A percentile compares a stretch with the other conserved stretches of the same genome.
phyloP scores from a whole-genome alignment of 2,329 filamentous ascomycete species.

The Teratosphaeria epicoccoides region DNA sequence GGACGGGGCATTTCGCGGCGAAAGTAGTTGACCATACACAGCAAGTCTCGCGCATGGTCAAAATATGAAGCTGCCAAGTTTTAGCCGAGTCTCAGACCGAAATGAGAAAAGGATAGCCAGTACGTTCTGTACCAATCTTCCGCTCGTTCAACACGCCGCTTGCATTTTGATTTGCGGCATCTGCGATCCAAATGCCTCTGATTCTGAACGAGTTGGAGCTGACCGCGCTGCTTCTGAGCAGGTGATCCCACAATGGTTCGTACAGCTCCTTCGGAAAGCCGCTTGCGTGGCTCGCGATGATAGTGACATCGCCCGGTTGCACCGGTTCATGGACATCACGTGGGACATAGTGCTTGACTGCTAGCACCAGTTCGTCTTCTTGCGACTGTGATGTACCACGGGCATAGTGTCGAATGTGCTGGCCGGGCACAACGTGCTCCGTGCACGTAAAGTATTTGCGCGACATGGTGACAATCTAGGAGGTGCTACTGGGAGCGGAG shows the following conservation, averaged over 20 bases:
- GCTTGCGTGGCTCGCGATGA: constrained; percentile 15
- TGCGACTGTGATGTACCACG: neutral
- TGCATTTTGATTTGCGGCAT: constrained; percentile 70
- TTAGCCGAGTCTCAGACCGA: no score
- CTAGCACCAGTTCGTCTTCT: neutral
- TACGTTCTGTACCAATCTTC: constrained; percentile 4
- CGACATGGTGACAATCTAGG: no score
- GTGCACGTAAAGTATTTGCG: no score
- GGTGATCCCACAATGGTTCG: constrained; percentile 19
- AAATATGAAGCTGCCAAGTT: constrained; percentile 77
- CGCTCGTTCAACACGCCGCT: constrained; percentile 64
- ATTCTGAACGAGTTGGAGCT: constrained; percentile 1
- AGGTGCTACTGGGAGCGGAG: no score
- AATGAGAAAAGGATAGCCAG: no score
- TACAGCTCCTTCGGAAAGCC: constrained; percentile 18
- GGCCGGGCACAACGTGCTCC: no score
- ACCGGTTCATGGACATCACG: no score
- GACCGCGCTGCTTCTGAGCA: constrained; percentile 2
- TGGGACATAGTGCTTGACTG: neutral
- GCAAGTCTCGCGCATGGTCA: constrained; percentile 72
- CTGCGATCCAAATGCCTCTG: constrained; percentile 70
- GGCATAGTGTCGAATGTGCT: neutral
- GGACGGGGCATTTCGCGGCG: constrained; percentile 68
- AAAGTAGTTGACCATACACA: constrained; percentile 77
- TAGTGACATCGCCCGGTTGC: no score